Conservation (phyloP, 208 protist species). For the Acanthamoeba culbertsoni region DNA sequence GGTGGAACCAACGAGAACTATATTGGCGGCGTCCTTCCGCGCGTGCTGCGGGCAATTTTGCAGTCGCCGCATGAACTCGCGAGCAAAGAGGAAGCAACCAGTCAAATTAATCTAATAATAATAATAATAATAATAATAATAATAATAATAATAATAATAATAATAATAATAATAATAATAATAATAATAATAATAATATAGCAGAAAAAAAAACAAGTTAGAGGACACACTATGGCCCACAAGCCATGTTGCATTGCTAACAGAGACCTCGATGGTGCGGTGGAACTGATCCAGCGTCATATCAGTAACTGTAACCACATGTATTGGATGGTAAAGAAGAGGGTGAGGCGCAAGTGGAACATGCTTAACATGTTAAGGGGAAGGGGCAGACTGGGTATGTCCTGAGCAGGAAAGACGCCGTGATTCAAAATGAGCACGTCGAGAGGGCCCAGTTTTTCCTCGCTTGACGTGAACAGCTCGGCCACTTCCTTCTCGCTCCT, state of each 20-base stretch:
- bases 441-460: not conserved
- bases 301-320: constrained; percentile 24
- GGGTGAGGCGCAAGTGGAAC: not conserved
- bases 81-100: not conserved
- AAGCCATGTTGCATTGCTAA: not conserved
- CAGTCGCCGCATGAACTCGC: constrained; percentile 13
- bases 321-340: not conserved
- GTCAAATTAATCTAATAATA: constrained; percentile 34
- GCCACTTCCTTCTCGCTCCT: not conserved
- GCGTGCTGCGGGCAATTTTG: not conserved
- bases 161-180: no score
- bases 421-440: constrained; percentile 22
- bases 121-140: no score
- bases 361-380: not conserved
- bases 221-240: no score
- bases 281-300: constrained; percentile 32
- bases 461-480: not conserved
- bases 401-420: constrained; percentile 14
- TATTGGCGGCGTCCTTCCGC: not conserved
- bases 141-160: no score
- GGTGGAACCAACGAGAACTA: constrained; percentile 16
- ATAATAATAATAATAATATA: no score
- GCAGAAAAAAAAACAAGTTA: no score
- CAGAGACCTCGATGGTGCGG: not conserved
- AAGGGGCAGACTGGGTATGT: not conserved